These are phyloP conservation scores for Candida methanosorbosa DNA, from an alignment of 805 yeast species.

Conservation along the genomic window DNA sequence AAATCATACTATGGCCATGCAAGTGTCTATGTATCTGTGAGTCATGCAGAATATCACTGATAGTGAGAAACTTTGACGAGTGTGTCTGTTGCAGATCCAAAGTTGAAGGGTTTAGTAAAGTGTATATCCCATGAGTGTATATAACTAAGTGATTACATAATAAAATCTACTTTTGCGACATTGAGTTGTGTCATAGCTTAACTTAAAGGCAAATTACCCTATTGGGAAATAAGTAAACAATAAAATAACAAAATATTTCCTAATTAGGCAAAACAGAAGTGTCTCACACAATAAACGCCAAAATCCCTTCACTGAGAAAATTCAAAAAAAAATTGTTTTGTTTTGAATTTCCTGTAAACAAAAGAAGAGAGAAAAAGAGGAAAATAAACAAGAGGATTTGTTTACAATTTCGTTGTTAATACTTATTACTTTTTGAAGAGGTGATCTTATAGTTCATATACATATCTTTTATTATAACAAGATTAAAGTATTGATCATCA, in stretches of 20 bases:
- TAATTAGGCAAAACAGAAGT: background rate
- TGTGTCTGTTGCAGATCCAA: slow-evolving; percentile 80
- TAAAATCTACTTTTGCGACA: no score
- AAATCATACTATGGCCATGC: slow-evolving; percentile 88
- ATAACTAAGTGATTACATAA: no score
- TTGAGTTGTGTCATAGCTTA: no score
- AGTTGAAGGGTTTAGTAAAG: slow-evolving; percentile 59
- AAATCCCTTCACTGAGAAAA: background rate
- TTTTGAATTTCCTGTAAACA: background rate
- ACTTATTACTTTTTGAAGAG: no score
- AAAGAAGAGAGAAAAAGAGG: no score
- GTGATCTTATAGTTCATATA: no score
- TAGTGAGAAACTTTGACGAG: slow-evolving; percentile 60
- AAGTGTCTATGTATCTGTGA: slow-evolving; percentile 85
- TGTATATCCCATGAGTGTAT: slow-evolving; percentile 50
- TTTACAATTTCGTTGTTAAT: no score
- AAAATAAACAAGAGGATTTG: no score
- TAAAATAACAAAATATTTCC: background rate
- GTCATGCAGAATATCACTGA: slow-evolving; percentile 65
- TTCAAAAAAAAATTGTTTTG: background rate
- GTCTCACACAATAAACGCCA: background rate
- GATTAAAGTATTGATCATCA: no score
- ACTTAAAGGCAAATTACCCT: no score
- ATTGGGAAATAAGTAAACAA: background rate
- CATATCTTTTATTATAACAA: no score